Evolutionary conservation across 106 monocot species (phyloP).

Genomic region (Dendrobium chrysotoxum): DNA sequence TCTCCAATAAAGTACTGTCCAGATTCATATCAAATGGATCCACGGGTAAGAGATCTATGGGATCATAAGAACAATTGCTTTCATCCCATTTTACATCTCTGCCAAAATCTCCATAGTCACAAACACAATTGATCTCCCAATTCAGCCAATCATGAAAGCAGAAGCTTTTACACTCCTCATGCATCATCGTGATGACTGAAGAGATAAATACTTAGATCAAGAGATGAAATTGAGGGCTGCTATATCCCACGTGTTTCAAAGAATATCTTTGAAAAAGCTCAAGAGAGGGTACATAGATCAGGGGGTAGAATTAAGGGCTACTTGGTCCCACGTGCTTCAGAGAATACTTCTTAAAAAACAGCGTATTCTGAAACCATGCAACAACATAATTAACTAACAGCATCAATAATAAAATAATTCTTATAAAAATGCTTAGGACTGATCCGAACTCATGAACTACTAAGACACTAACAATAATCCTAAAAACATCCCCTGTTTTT

Average conservation of each 20-base stretch:
- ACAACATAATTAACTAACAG: background rate
- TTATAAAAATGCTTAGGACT: background rate
- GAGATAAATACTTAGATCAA: background rate
- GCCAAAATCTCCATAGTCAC: constrained; percentile 11
- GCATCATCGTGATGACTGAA: background rate
- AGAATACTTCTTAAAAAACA: background rate
- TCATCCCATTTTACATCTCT: constrained; percentile 10
- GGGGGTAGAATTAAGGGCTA: background rate
- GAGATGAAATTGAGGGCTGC: background rate
- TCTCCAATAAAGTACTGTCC: constrained; percentile 16
- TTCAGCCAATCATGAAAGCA: constrained; percentile 4
- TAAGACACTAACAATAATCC: background rate
- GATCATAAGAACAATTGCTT: constrained; percentile 10
- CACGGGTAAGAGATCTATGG: constrained; percentile 33
- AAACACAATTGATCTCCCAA: constrained; percentile 9
- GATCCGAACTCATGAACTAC: background rate
- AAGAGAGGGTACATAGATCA: background rate
- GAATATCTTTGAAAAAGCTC: background rate
- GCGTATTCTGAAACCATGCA: constrained; percentile 2
- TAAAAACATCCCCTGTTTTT: background rate
- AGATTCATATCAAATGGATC: constrained; percentile 74
- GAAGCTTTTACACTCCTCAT: constrained; percentile 1
- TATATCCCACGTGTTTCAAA: background rate
- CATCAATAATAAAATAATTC: background rate
- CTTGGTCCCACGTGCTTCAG: background rate